Evolutionary conservation across 306 rosid genomes (phyloP).

Genomic region (Acacia confusa): DNA sequence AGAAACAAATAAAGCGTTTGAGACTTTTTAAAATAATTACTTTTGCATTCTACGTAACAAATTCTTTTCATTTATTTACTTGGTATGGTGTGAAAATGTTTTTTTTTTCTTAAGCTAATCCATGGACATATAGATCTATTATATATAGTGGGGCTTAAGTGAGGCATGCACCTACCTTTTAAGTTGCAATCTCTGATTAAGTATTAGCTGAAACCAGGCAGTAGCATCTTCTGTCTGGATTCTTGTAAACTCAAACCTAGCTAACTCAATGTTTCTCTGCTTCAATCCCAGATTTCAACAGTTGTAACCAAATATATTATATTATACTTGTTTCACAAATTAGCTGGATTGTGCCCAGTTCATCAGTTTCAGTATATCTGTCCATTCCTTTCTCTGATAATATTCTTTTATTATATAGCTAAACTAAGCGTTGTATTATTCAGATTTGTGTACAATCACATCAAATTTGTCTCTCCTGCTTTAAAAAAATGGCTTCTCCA

Average conservation of each 20-base stretch:
- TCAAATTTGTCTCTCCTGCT: not conserved
- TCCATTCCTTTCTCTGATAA: not conserved
- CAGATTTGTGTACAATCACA: not conserved
- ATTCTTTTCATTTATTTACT: too few relatives aligned
- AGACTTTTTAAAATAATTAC: too few relatives aligned
- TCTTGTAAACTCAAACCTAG: slow-evolving; percentile 16
- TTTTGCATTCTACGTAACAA: accelerated
- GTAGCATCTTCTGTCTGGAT: slow-evolving; percentile 16
- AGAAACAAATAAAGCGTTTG: too few relatives aligned
- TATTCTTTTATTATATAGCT: too few relatives aligned
- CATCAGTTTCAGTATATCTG: not conserved
- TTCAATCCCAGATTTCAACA: not conserved
- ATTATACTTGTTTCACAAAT: not conserved
- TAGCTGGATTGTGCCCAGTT: not conserved
- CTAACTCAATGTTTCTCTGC: not conserved
- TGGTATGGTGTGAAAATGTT: too few relatives aligned
- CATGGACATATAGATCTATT: too few relatives aligned
- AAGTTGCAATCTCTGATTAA: not conserved
- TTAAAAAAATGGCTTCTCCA: not conserved
- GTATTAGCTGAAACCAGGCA: not conserved
- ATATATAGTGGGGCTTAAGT: not conserved
- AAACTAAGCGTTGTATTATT: not conserved
- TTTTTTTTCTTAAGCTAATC: too few relatives aligned
- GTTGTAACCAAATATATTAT: not conserved
- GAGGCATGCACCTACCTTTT: not conserved